Base-by-base conservation (phyloP, 805 yeast genomes). In the Pichia occidentalis region DNA sequence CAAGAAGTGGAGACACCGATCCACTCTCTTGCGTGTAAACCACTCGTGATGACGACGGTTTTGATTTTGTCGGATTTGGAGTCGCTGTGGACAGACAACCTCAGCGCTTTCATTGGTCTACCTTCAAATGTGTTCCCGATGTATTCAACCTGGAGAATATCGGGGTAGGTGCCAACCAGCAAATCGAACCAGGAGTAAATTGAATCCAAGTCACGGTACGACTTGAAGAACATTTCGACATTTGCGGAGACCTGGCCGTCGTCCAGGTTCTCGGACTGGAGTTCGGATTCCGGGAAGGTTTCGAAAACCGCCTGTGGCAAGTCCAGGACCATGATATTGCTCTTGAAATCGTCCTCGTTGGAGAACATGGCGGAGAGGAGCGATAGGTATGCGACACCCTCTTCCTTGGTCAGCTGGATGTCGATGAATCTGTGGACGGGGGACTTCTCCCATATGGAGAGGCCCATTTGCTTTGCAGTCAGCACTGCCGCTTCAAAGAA, bases 1-100 rank as follows among this genome's bases (percentile, higher is more conserved):
- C 85, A 71, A 1, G 76, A 79, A 0, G 90, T 68, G 2, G 87
- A 73, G 2, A 79, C 75, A 25, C 87, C 73, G 20, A 85, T 70
- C 96, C 96, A 87, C 57, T 87, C 97, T 36, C 97, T 68, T 0
- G 95, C 92, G 60, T 87, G 95, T 3, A 82, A 70, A 3, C 95
- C 95, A 26, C 88, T 88, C 1, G 90, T 77, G 7, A 87, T 68
- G 4, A 85, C 80, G 36, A 86, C 70, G 1, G 90, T 82, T 56
- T 70, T 71, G 31, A 72, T 65, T 8, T 67, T 63, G 14, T 45
- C 45, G 12, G 19, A 12, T 7, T 46, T 20, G 59, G 47, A 60
- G 44, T 42, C 48, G 32, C 64, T 65, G 32, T 68, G 67, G 2
- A 78, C 67, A 2, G 79, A 66, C 20, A 86, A 55, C 48, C 82